Base-by-base conservation (phyloP, 2,329 filamentous ascomycete genomes). In the Microascus cirrosus region DNA sequence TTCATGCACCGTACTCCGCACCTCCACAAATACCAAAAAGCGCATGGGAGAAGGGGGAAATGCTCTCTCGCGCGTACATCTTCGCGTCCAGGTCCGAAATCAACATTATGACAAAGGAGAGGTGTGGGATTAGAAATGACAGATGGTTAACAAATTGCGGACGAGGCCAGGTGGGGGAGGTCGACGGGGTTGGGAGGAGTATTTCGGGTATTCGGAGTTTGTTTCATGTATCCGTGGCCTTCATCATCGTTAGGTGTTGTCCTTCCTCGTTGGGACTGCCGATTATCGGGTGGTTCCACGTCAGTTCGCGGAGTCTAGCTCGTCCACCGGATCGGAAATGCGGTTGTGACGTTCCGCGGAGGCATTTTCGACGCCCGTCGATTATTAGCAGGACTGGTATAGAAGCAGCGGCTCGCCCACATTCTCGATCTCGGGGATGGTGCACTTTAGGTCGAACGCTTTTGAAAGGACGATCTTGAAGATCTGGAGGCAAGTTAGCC, bases 391-490 rank as follows among this genome's bases (percentile, higher is more conserved):
- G 54, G 83, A 85, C 71, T 92, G 89, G 70, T 99, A 99, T 63
- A 99, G 82, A 53, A 99, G 80, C 55, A 99, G 79, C 24, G 94
- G 94, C 74, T 99, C 94, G 73, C 94, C 94, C 59, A 96, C 87
- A 71, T 97, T 95, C 74, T 96, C 93, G 72, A 99, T 97, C 74
- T 99, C 94, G 54, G 94, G 94, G 69, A 99, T 97, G 34, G 94
- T 99, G 78, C 94, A 99, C 73, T 96, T 96, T 59, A 99, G 82
- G 71, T 99, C 94, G 70, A 99, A 99, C 1, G 94, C 94, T 75
- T 99, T 99, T 62, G 93, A 96, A 25, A 99, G 82, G 59, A 99
- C 94, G 66, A 99, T 99, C 74, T 99, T 99, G 83, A 99, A 99
- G 69, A 99, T 99, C 93, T 97, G 66, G 13, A 51, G 11, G 22